Evolutionary conservation across 441 rosid genomes (phyloP).

Genomic region (Aleurites moluccanus): DNA sequence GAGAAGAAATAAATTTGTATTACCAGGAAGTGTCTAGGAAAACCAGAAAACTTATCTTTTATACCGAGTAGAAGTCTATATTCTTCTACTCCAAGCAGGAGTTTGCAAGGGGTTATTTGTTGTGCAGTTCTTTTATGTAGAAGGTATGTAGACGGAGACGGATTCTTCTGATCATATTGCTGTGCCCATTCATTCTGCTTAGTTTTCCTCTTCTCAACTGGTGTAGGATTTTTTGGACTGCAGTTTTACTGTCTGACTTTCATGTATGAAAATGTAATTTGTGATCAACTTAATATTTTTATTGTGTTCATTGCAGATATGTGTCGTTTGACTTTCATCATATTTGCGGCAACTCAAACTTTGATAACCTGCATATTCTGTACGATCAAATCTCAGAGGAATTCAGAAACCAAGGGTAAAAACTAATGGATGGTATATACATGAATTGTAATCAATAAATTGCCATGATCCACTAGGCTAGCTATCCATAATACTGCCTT

Average conservation of each 20-base stretch:
- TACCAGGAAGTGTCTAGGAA: neutral
- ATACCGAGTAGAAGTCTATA: neutral
- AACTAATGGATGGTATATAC: slow-evolving; percentile 13
- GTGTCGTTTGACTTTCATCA: slow-evolving; percentile 84
- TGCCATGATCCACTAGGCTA: slow-evolving; percentile 36
- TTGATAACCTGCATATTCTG: slow-evolving; percentile 68
- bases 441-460: slow-evolving; percentile 24
- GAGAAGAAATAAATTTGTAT: neutral
- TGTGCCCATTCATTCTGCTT: neutral
- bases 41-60: neutral
- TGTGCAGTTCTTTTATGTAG: neutral
- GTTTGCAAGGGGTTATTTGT: neutral
- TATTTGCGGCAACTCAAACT: slow-evolving; percentile 79
- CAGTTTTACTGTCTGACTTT: neutral
- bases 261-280: slow-evolving; percentile 6
- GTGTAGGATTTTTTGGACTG: neutral
- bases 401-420: slow-evolving; percentile 75
- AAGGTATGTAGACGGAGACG: neutral
- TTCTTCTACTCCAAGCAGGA: neutral
- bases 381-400: slow-evolving; percentile 76
- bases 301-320: slow-evolving; percentile 54
- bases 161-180: neutral
- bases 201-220: neutral
- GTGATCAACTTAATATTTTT: slow-evolving; percentile 12
- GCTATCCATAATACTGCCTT: slow-evolving; percentile 37